Conservation (phyloP, 345 rosid genomes). For the Schrenkiella parvula region DNA sequence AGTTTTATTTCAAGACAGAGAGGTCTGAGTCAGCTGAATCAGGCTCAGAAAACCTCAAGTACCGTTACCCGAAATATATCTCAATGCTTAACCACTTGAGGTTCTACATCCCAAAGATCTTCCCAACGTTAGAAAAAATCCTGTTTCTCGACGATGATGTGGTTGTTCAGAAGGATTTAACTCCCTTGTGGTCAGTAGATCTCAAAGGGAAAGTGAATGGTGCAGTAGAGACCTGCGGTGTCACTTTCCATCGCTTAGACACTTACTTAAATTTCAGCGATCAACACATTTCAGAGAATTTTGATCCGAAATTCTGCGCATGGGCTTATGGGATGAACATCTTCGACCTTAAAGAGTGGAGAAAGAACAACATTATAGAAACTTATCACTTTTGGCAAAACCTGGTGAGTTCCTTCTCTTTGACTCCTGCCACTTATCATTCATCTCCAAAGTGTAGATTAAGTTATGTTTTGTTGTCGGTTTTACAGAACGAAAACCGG, state of each 20-base stretch:
- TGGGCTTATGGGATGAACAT: conserved; percentile 81
- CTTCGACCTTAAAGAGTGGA: conserved; percentile 60
- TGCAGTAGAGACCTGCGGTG: conserved; percentile 62
- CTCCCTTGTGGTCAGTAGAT: conserved; percentile 42
- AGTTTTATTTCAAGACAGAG: conserved; percentile 38
- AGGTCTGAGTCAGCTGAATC: conserved; percentile 31
- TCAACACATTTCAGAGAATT: conserved; percentile 33
- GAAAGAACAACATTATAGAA: conserved; percentile 39
- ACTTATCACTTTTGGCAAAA: conserved; percentile 45
- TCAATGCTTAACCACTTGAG: conserved; percentile 60
- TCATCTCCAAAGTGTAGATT: not conserved
- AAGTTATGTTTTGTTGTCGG: not conserved
- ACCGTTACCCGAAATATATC: conserved; percentile 51
- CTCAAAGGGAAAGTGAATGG: conserved; percentile 71
- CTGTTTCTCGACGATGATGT: conserved; percentile 68
- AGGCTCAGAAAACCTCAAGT: conserved; percentile 34
- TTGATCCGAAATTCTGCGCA: conserved; percentile 52
- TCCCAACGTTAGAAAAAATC: conserved; percentile 53
- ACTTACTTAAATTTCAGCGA: conserved; percentile 60
- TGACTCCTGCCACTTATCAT: not conserved
- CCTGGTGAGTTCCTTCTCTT: conserved; percentile 30
- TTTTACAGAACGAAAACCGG: conserved; percentile 43
- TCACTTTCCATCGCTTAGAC: conserved; percentile 47
- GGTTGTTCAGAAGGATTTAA: conserved; percentile 62
- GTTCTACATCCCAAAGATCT: conserved; percentile 55